Evolutionary conservation across 1,284 basidiomycete genomes (phyloP).

Genomic region (Rhodotorula sp.): DNA sequence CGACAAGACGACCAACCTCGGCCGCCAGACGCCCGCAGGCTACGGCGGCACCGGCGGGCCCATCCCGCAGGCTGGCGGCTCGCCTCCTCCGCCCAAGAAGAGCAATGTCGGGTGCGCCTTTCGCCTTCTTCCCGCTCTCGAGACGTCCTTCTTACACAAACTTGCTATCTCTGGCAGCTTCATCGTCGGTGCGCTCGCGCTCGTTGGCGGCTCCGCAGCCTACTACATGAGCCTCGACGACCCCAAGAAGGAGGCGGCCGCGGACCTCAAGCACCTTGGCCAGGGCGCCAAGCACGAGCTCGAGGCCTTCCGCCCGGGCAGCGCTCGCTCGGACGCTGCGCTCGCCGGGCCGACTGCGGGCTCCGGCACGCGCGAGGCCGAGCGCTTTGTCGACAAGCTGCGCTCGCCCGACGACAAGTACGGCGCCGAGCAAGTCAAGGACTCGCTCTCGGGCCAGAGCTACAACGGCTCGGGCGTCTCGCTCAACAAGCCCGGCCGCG

Average conservation of each 20-base stretch:
- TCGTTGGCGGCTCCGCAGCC: slow-evolving; percentile 16
- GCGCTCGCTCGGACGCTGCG: slow-evolving; percentile 18
- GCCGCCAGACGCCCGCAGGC: background rate
- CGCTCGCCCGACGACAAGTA: slow-evolving; percentile 6
- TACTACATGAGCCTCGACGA: slow-evolving; percentile 28
- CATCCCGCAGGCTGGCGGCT: background rate
- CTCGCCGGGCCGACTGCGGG: slow-evolving; percentile 17
- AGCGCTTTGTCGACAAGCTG: slow-evolving; percentile 7
- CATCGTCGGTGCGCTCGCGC: slow-evolving; percentile 8
- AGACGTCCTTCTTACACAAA: background rate
- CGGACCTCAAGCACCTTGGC: slow-evolving; percentile 13
- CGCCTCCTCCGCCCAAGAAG: slow-evolving; percentile 1
- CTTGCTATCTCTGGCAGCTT: background rate
- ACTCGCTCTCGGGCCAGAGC: slow-evolving; percentile 1
- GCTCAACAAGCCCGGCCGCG: background rate
- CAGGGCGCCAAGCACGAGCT: slow-evolving; percentile 21
- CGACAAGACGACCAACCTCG: slow-evolving; percentile 14
- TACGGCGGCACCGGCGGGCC: slow-evolving; percentile 9
- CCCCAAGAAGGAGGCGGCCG: slow-evolving; percentile 2
- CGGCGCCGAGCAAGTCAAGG: slow-evolving; percentile 22
- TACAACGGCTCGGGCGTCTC: background rate
- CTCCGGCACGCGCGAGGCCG: slow-evolving; percentile 19
- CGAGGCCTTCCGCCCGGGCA: slow-evolving; percentile 4
- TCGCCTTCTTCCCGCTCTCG: no score
- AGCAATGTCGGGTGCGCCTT: slow-evolving; percentile 12